phyloP scores from a whole-genome alignment of 345 rosid species.

The Pistacia atlantica region DNA sequence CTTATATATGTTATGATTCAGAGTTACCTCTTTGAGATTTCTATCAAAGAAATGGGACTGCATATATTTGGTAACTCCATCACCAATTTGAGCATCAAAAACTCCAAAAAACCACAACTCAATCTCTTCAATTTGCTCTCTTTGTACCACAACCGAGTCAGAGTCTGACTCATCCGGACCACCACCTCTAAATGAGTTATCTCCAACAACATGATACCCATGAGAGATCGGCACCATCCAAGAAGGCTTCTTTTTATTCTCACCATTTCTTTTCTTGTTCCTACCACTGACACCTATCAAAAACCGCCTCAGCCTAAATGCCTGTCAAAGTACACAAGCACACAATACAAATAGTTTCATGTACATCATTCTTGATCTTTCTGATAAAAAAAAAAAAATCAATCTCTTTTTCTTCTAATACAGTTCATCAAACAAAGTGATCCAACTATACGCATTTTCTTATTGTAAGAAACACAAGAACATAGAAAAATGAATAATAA shows the following conservation, averaged over 20 bases:
- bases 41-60: conserved; percentile 64
- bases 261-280: conserved; percentile 33
- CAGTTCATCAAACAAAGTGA: not conserved
- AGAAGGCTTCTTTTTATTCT: conserved; percentile 42
- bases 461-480: not conserved
- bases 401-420: no score
- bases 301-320: conserved; percentile 44
- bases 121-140: conserved; percentile 58
- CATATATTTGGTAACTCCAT: conserved; percentile 49
- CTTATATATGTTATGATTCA: not conserved
- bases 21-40: conserved; percentile 43
- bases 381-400: no score
- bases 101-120: conserved; percentile 78
- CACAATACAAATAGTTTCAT: not conserved
- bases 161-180: conserved; percentile 20
- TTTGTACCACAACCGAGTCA: conserved; percentile 55
- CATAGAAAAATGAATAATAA: not conserved
- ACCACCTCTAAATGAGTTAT: conserved; percentile 25
- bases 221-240: conserved; percentile 70
- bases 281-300: conserved; percentile 31
- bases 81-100: conserved; percentile 47
- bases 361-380: no score
- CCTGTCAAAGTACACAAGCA: conserved; percentile 33
- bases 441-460: not conserved
- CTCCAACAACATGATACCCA: conserved; percentile 57